A percentile compares a stretch with the other conserved stretches of the same genome.
phyloP scores from a whole-genome alignment of 1,284 basidiomycete genomes.

The Trichosporon coremiiforme region DNA sequence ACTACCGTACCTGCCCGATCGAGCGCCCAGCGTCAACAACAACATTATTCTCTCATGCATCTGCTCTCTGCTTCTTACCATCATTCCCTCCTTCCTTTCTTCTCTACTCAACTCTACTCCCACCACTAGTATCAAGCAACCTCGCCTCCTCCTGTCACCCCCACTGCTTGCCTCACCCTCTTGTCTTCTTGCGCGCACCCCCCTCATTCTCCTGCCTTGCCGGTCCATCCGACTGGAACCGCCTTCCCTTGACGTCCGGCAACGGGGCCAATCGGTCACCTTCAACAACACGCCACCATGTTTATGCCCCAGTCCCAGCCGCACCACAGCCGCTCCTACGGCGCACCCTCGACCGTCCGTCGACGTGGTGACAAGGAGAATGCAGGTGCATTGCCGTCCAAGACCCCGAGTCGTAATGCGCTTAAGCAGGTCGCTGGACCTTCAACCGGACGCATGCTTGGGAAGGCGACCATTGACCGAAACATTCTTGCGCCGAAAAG shows the following conservation, averaged over 20 bases:
- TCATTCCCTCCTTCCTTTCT: not conserved
- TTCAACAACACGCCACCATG: slow-evolving; percentile 22
- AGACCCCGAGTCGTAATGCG: slow-evolving; percentile 27
- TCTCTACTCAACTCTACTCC: not conserved
- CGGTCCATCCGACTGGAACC: not conserved
- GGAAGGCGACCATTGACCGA: slow-evolving; percentile 30
- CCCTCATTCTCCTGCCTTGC: not conserved
- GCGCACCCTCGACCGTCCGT: slow-evolving; percentile 25
- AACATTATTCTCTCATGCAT: slow-evolving; percentile 5
- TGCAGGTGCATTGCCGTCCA: slow-evolving; percentile 29
- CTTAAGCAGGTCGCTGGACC: slow-evolving; percentile 28
- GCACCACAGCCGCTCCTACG: slow-evolving; percentile 22
- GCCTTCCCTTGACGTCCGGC: slow-evolving; percentile 1
- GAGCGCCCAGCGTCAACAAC: slow-evolving; percentile 11
- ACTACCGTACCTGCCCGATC: too few relatives aligned
- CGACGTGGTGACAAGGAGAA: slow-evolving; percentile 33
- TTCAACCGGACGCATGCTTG: slow-evolving; percentile 26
- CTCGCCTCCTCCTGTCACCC: not conserved
- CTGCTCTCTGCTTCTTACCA: not conserved
- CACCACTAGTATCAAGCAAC: not conserved
- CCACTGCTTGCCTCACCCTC: not conserved
- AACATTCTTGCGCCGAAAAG: slow-evolving; percentile 26
- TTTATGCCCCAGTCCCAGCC: slow-evolving; percentile 28
- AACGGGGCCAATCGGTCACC: slow-evolving; percentile 10
- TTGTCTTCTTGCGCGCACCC: slow-evolving; percentile 1